Conservation (phyloP, 768 basidiomycete species). For the Boletus huronensis region DNA sequence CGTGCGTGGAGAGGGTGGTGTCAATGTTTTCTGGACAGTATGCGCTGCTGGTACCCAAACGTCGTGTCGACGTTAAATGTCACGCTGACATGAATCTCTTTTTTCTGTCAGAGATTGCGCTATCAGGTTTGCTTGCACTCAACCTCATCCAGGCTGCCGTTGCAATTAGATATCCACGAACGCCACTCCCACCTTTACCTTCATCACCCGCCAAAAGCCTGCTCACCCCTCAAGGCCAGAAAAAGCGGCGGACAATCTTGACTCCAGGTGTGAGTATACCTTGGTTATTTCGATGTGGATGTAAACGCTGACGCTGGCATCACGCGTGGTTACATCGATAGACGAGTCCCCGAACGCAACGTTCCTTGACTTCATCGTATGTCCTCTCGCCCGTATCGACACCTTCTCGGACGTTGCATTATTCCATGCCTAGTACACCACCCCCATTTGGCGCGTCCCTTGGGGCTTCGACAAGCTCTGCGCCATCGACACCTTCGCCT, state of each 20-base stretch:
- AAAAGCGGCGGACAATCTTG: slow-evolving; percentile 26
- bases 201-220: slow-evolving; percentile 21
- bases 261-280: slow-evolving; percentile 19
- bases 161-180: slow-evolving; percentile 36
- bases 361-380: slow-evolving; percentile 30
- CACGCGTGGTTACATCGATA: neutral
- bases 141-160: slow-evolving; percentile 36
- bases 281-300: neutral
- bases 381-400: slow-evolving; percentile 30
- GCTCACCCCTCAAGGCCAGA: slow-evolving; percentile 24
- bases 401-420: slow-evolving; percentile 32
- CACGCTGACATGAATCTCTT: neutral
- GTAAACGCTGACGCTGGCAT: neutral
- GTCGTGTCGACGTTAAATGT: neutral
- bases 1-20: slow-evolving; percentile 20
- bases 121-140: slow-evolving; percentile 30
- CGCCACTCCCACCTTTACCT: slow-evolving; percentile 27
- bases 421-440: slow-evolving; percentile 36
- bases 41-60: slow-evolving; percentile 32
- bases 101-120: slow-evolving; percentile 26
- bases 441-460: slow-evolving; percentile 37
- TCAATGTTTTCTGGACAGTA: slow-evolving; percentile 15
- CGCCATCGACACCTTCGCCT: slow-evolving; percentile 35
- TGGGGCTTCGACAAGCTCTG: slow-evolving; percentile 26
- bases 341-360: slow-evolving; percentile 29